A percentile compares a stretch with the other conserved stretches of the same genome.
Conservation (phyloP, 106 monocot species). For the Dendrobium catenatum region DNA sequence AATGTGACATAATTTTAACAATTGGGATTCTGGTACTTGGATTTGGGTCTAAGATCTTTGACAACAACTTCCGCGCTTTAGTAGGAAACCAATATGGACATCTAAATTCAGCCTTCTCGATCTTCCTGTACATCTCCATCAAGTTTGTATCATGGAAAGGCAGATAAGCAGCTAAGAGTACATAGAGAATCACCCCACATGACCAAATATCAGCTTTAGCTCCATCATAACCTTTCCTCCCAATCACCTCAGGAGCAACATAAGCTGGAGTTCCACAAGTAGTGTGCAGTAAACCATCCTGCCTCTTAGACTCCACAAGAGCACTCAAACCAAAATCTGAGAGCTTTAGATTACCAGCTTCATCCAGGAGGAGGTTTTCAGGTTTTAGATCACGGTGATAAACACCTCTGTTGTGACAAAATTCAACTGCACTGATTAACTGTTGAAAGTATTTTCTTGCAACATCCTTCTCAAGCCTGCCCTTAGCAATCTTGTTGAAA, state of each 20-base stretch:
- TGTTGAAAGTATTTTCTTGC: constrained; percentile 63
- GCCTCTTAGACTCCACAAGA: constrained; percentile 40
- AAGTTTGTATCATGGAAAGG: constrained; percentile 61
- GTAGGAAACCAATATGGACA: constrained; percentile 55
- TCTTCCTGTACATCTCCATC: constrained; percentile 66
- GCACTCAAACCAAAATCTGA: constrained; percentile 72
- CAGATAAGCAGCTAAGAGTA: constrained; percentile 47
- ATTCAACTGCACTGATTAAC: constrained; percentile 52
- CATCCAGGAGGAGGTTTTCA: constrained; percentile 58
- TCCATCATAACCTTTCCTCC: constrained; percentile 37
- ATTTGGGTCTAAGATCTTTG: constrained; percentile 49
- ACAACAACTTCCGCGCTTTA: constrained; percentile 34
- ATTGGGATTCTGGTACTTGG: constrained; percentile 47
- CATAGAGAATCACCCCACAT: constrained; percentile 15
- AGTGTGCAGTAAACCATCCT: constrained; percentile 65
- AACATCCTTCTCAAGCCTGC: constrained; percentile 49
- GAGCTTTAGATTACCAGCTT: constrained; percentile 48
- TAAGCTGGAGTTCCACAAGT: constrained; percentile 70
- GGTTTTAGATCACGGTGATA: constrained; percentile 64
- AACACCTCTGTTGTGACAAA: constrained; percentile 60
- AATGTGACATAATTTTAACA: constrained; percentile 31
- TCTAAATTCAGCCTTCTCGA: constrained; percentile 37
- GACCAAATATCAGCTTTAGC: constrained; percentile 53
- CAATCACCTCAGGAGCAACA: constrained; percentile 57
- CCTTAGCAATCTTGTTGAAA: constrained; percentile 44